Evolutionary conservation across 306 rosid genomes (phyloP).

Genomic region (Myrica gale): DNA sequence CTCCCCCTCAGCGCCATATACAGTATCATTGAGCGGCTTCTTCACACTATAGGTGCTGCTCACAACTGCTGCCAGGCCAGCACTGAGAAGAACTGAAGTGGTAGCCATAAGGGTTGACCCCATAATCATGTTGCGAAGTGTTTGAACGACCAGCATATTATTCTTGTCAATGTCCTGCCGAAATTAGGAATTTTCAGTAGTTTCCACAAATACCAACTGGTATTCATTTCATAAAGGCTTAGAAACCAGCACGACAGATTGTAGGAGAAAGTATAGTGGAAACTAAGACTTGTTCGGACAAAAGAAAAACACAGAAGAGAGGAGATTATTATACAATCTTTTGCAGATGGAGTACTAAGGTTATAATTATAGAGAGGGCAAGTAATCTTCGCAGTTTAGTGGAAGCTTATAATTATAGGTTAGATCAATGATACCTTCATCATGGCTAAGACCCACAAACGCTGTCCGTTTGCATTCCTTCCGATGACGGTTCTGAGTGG

Average conservation of each 20-base stretch:
- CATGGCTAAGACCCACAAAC: constrained; percentile 59
- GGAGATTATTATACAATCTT: no score
- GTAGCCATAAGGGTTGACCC: constrained; percentile 49
- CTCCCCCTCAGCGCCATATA: constrained; percentile 32
- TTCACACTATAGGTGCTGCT: constrained; percentile 41
- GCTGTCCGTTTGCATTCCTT: constrained; percentile 46
- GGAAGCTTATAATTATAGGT: no score
- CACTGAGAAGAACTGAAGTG: constrained; percentile 34
- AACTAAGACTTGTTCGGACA: no score
- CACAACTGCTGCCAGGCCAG: constrained; percentile 32
- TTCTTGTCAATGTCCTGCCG: constrained; percentile 44
- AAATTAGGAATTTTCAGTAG: no score
- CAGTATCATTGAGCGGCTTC: constrained; percentile 17
- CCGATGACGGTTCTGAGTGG: constrained; percentile 64
- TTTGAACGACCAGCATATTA: constrained; percentile 40
- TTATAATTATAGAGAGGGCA: no score
- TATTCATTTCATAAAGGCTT: no score
- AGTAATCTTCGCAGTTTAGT: no score
- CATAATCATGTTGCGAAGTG: constrained; percentile 42
- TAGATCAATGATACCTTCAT: constrained; percentile 42
- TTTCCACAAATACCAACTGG: no score
- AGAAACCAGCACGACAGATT: no score
- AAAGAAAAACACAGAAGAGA: no score
- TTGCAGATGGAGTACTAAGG: no score
- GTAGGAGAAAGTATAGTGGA: no score